Base-by-base conservation (phyloP, 306 rosid species). In the Arachis hypogaea region DNA sequence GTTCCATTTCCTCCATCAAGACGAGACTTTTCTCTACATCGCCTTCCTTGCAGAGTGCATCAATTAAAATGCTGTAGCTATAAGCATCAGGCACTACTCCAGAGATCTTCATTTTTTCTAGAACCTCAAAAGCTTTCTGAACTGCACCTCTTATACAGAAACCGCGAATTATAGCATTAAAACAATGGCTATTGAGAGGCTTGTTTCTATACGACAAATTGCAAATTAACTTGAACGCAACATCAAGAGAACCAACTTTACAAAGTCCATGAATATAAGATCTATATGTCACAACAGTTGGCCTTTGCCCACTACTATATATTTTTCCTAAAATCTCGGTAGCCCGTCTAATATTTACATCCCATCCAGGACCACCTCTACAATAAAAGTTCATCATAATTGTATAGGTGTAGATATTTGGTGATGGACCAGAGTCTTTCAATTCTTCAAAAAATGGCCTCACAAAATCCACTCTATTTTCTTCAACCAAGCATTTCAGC, bases 401-500 rank as follows among this genome's bases (percentile, higher is more conserved):
- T 42, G 93, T 85, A 63, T 85, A 85, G 30, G 90, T 85, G 66
- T 78, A 81, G 29, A 83, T 70, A 80, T 82, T 90, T 30, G 93
- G 88, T 0, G 36, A 50, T 0, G 90, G 96, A 43, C 88, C 96
- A 61, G 73, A 73, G 46, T 72, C 43, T 77, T 69, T 85, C 54
- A 86, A 78, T 74, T 82, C 80, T 49, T 84, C 79, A 68, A 83
- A 88, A 59, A 85, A 78, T 44, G 51, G 51, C 73, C 55, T 68
- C 6, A 80, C 88, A 75, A 64, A 78, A 46, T 88, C 84, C 81
- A 64, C 82, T 56, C 76, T 85, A 50, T 88, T 83, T 11, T 63
- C 81, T 65, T 88, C 88, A 14, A 76, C 81, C 86, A 88, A 86
- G 66, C 93, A 86, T 74, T 90, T 88, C 78, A 90, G 73, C 86